Conservation (phyloP, 2,329 filamentous ascomycete genomes). For the Eurotiales sp. region DNA sequence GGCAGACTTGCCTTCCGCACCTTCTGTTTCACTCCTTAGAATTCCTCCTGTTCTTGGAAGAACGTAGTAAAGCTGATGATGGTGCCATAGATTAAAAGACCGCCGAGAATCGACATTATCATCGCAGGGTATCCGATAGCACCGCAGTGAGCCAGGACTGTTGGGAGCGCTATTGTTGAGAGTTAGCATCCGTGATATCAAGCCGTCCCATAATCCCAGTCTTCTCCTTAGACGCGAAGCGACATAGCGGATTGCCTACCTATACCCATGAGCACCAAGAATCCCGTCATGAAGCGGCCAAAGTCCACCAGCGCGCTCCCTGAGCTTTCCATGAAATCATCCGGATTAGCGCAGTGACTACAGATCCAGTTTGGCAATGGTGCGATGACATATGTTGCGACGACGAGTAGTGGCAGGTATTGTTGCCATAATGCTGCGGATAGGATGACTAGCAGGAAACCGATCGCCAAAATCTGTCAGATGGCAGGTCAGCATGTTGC, state of each 20-base stretch:
- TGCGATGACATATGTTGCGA: slow-evolving; percentile 90
- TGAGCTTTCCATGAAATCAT: slow-evolving; percentile 89
- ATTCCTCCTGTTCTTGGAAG: slow-evolving; percentile 96
- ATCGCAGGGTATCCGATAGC: slow-evolving; percentile 82
- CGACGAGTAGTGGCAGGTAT: slow-evolving; percentile 92
- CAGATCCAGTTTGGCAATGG: slow-evolving; percentile 97
- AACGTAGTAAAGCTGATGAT: slow-evolving; percentile 98
- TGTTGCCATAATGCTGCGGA: slow-evolving; percentile 92
- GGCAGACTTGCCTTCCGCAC: not conserved
- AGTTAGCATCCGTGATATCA: slow-evolving; percentile 7
- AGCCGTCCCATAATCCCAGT: not conserved
- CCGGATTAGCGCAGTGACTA: slow-evolving; percentile 77
- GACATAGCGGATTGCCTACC: slow-evolving; percentile 57
- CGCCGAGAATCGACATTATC: slow-evolving; percentile 91
- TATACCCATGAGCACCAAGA: slow-evolving; percentile 95
- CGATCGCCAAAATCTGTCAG: slow-evolving; percentile 79
- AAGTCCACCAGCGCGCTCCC: slow-evolving; percentile 86
- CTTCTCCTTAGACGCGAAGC: not conserved
- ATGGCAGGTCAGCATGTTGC: not conserved
- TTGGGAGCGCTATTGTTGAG: slow-evolving; percentile 66
- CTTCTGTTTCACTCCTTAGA: slow-evolving; percentile 49
- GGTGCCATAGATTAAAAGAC: slow-evolving; percentile 92
- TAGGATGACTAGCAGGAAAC: slow-evolving; percentile 97
- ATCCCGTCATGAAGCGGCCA: slow-evolving; percentile 89
- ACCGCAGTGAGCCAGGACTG: slow-evolving; percentile 80